These are phyloP conservation scores for Chondrus crispus DNA, from an alignment of 23 red algal species.

Conservation along the genomic window DNA sequence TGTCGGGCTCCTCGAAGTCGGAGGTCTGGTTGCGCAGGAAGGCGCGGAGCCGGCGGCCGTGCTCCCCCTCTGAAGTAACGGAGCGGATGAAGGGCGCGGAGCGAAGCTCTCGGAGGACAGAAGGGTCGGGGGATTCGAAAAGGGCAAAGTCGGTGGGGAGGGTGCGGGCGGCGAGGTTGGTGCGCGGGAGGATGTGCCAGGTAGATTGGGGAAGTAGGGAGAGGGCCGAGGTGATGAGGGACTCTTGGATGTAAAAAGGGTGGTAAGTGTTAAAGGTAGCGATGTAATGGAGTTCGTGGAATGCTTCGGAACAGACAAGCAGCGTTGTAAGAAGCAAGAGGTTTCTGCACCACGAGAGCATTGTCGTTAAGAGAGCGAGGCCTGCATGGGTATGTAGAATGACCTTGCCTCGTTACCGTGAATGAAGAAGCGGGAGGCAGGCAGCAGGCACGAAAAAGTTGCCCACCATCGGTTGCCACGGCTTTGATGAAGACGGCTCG, in stretches of 20 bases:
- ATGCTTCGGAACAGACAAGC: too few relatives aligned
- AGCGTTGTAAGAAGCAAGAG: too few relatives aligned
- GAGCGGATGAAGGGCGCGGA: conserved; percentile 11
- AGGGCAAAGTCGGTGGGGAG: conserved; percentile 60
- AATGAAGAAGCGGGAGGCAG: too few relatives aligned
- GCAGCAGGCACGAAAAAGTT: too few relatives aligned
- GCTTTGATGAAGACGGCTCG: too few relatives aligned
- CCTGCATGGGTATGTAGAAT: too few relatives aligned
- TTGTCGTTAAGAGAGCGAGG: too few relatives aligned
- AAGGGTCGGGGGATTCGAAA: background rate
- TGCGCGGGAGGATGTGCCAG: background rate
- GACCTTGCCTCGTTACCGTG: too few relatives aligned
- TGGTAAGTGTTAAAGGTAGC: conserved; percentile 43
- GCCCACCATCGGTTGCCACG: too few relatives aligned
- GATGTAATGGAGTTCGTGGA: conserved; percentile 34
- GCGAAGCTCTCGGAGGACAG: background rate
- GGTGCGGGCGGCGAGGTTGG: conserved; percentile 5
- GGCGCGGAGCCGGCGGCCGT: conserved; percentile 1
- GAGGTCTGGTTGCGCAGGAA: background rate
- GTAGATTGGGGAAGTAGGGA: background rate
- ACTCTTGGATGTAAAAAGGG: conserved; percentile 7
- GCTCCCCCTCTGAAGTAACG: background rate
- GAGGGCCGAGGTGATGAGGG: background rate
- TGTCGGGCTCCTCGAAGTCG: background rate
- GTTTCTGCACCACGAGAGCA: too few relatives aligned